phyloP scores from a whole-genome alignment of 73 alveolate genomes.

The Paramecium biaurelia region DNA sequence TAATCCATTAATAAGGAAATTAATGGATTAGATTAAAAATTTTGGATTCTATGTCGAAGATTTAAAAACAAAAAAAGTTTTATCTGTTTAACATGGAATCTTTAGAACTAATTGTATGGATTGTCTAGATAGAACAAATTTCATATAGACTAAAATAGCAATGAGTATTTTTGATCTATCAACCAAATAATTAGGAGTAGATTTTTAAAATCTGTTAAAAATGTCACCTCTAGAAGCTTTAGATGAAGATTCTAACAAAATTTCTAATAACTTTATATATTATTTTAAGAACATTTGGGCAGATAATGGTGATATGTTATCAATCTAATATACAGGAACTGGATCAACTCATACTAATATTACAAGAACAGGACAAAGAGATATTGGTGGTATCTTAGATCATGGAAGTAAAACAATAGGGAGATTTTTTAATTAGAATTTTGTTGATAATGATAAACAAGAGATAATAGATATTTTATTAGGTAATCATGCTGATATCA shows the following conservation, averaged over 20 bases:
- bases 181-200: constrained; percentile 18
- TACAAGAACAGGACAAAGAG: constrained; percentile 94
- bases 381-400: constrained; percentile 77
- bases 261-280: constrained; percentile 68
- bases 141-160: constrained; percentile 89
- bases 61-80: constrained; percentile 21
- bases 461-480: constrained; percentile 66
- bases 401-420: constrained; percentile 84
- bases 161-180: background rate
- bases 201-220: background rate
- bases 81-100: constrained; percentile 78
- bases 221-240: constrained; percentile 49
- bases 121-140: constrained; percentile 94
- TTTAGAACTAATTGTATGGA: constrained; percentile 97
- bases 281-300: constrained; percentile 90
- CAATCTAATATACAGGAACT: constrained; percentile 93
- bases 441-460: constrained; percentile 83
- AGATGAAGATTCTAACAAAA: constrained; percentile 38
- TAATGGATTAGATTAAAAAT: background rate
- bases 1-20: constrained; percentile 33
- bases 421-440: constrained; percentile 88
- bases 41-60: constrained; percentile 6
- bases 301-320: constrained; percentile 87
- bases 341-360: constrained; percentile 96
- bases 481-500: constrained; percentile 56